Percentiles rank a stretch among this genome's conserved stretches.
phyloP scores from a whole-genome alignment of 345 rosid genomes.

The Leavenworthia alabamica region DNA sequence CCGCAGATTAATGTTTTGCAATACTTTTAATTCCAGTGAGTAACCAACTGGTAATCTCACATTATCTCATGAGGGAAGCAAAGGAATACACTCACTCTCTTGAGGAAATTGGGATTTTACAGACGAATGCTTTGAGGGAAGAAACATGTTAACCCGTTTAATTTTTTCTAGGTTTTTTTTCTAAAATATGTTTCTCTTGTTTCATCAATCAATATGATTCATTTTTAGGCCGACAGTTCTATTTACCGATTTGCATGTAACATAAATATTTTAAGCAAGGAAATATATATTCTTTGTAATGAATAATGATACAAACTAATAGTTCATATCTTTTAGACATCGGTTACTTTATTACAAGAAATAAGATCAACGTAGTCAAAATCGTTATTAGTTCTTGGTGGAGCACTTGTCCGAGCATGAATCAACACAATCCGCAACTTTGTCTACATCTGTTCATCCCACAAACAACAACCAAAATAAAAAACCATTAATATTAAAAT shows the following conservation, averaged over 20 bases:
- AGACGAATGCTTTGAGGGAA: too few relatives aligned
- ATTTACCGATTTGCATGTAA: neutral
- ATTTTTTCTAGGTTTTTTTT: too few relatives aligned
- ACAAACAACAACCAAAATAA: neutral
- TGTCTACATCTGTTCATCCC: slow-evolving; percentile 8
- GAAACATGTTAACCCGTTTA: too few relatives aligned
- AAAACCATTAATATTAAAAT: neutral
- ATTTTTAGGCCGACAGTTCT: neutral
- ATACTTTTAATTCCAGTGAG: too few relatives aligned
- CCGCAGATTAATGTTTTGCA: too few relatives aligned
- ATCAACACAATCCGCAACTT: slow-evolving; percentile 12
- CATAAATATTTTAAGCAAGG: neutral
- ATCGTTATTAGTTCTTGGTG: neutral
- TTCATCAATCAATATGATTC: too few relatives aligned
- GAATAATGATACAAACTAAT: neutral
- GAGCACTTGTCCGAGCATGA: slow-evolving; percentile 21
- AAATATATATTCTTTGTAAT: neutral
- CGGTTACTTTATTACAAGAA: neutral
- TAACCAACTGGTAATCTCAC: too few relatives aligned
- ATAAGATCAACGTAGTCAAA: neutral
- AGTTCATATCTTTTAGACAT: neutral
- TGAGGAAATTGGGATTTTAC: too few relatives aligned
- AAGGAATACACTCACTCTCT: too few relatives aligned
- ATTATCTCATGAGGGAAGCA: too few relatives aligned
- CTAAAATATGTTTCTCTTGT: too few relatives aligned